Conservation (phyloP, 352 stramenopile genomes). For the Phytophthora citrophthora region DNA sequence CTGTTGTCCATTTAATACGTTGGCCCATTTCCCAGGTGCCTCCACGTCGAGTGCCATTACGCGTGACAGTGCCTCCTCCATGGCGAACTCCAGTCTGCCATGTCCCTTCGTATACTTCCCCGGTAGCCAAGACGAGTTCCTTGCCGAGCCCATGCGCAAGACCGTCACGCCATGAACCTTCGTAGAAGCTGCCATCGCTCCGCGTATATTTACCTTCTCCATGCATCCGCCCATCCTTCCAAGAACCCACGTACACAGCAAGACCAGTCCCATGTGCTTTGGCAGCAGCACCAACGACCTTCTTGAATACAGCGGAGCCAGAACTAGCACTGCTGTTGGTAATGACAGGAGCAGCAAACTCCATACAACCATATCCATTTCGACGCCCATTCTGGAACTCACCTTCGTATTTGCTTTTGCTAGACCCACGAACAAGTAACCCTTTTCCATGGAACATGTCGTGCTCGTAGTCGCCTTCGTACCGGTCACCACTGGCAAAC, state of each 20-base stretch:
- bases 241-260: constrained; percentile 62
- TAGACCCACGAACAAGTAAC: constrained; percentile 43
- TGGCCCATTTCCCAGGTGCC: constrained; percentile 68
- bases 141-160: constrained; percentile 63
- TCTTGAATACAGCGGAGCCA: constrained; percentile 21
- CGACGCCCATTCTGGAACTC: constrained; percentile 60
- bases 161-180: constrained; percentile 68
- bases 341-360: constrained; percentile 37
- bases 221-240: constrained; percentile 70
- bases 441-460: constrained; percentile 67
- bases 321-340: constrained; percentile 3
- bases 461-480: constrained; percentile 69
- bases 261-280: constrained; percentile 7
- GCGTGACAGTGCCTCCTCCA: constrained; percentile 59
- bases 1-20: constrained; percentile 71
- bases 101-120: constrained; percentile 67
- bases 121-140: constrained; percentile 43
- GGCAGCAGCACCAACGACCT: constrained; percentile 25
- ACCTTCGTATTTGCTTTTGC: constrained; percentile 62
- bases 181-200: constrained; percentile 66
- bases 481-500: constrained; percentile 55
- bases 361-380: constrained; percentile 68
- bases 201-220: constrained; percentile 72
- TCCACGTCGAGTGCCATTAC: constrained; percentile 46
- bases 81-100: constrained; percentile 65